A percentile compares a stretch with the other conserved stretches of the same genome.
These are phyloP conservation scores for Phycomyces blakesleeanus DNA, from an alignment of 192 early-diverging fungal genomes.

Conservation along the genomic window DNA sequence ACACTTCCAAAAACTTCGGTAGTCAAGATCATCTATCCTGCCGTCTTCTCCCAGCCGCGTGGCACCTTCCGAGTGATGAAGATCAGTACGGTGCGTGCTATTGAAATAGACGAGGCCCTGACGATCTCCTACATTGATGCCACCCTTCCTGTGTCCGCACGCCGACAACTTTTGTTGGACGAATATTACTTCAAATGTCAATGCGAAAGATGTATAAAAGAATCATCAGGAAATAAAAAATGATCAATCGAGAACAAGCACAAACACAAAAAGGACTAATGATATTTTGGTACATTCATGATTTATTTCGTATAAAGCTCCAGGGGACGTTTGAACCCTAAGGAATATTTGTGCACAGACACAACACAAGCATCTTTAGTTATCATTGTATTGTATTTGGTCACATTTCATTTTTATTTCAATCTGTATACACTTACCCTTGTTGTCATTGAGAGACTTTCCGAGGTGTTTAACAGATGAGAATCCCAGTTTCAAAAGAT, in stretches of 20 bases:
- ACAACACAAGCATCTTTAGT: too few relatives aligned
- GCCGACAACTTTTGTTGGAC: conserved; percentile 43
- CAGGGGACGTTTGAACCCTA: not conserved
- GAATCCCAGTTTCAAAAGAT: not conserved
- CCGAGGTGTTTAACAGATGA: not conserved
- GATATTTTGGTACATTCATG: too few relatives aligned
- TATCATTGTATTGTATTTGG: too few relatives aligned
- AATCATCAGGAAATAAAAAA: conserved; percentile 12
- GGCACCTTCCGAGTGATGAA: conserved; percentile 27
- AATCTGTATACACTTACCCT: not conserved
- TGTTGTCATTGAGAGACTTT: not conserved
- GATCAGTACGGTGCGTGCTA: conserved; percentile 14
- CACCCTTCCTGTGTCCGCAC: conserved; percentile 51
- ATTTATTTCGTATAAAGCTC: not conserved
- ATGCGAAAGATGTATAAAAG: conserved; percentile 52
- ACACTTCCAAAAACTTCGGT: not conserved
- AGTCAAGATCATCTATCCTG: conserved; percentile 11
- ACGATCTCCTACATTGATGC: conserved; percentile 69
- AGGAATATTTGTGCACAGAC: too few relatives aligned
- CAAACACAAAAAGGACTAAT: not conserved
- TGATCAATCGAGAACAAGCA: not conserved
- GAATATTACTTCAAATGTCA: conserved; percentile 66
- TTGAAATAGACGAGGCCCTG: conserved; percentile 42
- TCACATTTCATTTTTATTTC: too few relatives aligned
- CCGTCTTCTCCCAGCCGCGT: conserved; percentile 27